Base-by-base conservation (phyloP, 106 monocot species). In the Triglochin maritima region DNA sequence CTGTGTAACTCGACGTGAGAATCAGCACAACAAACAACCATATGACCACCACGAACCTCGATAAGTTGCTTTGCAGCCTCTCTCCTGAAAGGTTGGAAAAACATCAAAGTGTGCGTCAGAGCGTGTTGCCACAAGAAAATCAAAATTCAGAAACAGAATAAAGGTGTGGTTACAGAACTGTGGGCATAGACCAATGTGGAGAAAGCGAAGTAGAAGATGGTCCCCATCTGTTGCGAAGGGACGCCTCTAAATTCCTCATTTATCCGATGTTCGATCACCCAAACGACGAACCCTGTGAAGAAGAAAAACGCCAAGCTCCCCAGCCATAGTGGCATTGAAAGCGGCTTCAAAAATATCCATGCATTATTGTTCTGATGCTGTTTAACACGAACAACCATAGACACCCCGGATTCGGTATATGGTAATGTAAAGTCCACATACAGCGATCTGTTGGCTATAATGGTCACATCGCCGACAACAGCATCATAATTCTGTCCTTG, bases 21-120 rank as follows among this genome's bases (percentile, higher is more conserved):
- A 75, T 68, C 14, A 75, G 68, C 59, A 75, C 75, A 17, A 75
- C 59, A 53, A 68, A 75, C 51, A 75, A 12, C 75, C 75, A 75
- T 9, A 75, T 50, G 43, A 67, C 62, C 51, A 75, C 48, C 50
- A 62, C 67, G 17, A 68, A 52, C 49, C 59, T 67, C 3, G 75
- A 75, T 4, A 75, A 15, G 61, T 68, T 75, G 50, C 75, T 75
- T 11, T 60, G 11, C 9, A 75, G 7, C 15, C 46, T 61, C 68
- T 75, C 61, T 51, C 44, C 75, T 75, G 65, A 16, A 13, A 61
- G 8, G 10, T 6, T 14, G 44, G 52, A 61, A 49, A 50, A 70
- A 49, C 4, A 41, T 2, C 12, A 17, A 57, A 13, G 76, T 76
- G 46, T 76, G 81, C 0, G 76, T 81, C 44, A 81, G 45, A 80